phyloP scores from a whole-genome alignment of 257 asterid genomes.

The Fraxinus excelsior region DNA sequence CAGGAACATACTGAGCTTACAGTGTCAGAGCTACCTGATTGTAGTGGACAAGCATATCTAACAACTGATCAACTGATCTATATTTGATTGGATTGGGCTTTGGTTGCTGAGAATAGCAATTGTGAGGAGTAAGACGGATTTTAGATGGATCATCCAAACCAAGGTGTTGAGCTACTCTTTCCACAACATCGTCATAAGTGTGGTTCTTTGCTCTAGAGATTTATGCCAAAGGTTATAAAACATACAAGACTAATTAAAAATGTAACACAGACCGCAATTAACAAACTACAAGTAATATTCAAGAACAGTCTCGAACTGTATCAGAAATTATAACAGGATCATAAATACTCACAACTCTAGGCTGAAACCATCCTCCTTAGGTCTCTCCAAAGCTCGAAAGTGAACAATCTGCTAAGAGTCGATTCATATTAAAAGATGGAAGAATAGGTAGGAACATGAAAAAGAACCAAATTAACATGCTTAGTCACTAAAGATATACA shows the following conservation, averaged over 20 bases:
- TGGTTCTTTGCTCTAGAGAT: constrained; percentile 79
- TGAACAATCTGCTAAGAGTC: constrained; percentile 68
- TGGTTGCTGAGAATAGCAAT: constrained; percentile 98
- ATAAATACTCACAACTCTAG: constrained; percentile 79
- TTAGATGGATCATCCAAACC: constrained; percentile 90
- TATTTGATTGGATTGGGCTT: constrained; percentile 88
- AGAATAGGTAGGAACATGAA: neutral
- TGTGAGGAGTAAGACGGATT: constrained; percentile 96
- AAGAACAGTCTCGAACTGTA: constrained; percentile 10
- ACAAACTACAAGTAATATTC: constrained; percentile 19
- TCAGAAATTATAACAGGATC: neutral
- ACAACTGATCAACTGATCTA: constrained; percentile 81
- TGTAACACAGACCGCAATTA: constrained; percentile 12
- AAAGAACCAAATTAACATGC: constrained; percentile 2
- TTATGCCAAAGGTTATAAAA: constrained; percentile 28
- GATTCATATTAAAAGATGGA: constrained; percentile 1
- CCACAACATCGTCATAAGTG: constrained; percentile 95
- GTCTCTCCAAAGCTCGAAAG: constrained; percentile 85
- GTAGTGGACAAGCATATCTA: constrained; percentile 97
- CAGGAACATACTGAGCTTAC: neutral
- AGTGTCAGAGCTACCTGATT: constrained; percentile 67
- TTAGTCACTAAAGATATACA: neutral
- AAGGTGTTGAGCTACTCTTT: constrained; percentile 80
- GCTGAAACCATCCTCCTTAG: constrained; percentile 90
- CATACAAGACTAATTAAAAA: neutral